Conservation (phyloP, 257 asterid species). For the Craterostigma plantagineum region DNA sequence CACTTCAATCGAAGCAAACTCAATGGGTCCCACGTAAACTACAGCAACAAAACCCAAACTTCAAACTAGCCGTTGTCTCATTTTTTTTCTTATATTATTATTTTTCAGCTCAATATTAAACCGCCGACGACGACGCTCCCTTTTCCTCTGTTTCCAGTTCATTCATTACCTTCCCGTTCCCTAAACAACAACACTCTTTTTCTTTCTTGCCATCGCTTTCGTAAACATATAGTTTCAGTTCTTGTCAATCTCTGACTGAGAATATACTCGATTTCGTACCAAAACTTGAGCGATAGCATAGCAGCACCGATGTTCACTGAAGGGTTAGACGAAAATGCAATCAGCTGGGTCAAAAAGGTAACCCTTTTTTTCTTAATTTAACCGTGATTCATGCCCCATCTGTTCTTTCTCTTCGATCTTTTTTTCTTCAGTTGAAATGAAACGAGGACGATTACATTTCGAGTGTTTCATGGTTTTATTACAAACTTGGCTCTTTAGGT, state of each 20-base stretch:
- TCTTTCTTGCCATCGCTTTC: too few relatives aligned
- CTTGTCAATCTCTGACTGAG: too few relatives aligned
- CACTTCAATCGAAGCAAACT: too few relatives aligned
- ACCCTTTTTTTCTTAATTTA: neutral
- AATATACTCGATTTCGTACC: too few relatives aligned
- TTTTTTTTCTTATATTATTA: neutral
- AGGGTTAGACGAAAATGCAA: slow-evolving; percentile 79
- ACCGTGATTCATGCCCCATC: slow-evolving; percentile 2
- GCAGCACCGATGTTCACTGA: slow-evolving; percentile 53
- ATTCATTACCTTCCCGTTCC: slow-evolving; percentile 1
- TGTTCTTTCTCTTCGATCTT: neutral
- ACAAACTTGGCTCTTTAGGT: slow-evolving; percentile 24
- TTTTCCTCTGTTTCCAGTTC: slow-evolving; percentile 1
- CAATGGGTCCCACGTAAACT: too few relatives aligned
- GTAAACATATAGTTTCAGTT: too few relatives aligned
- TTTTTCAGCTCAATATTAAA: too few relatives aligned
- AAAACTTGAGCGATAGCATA: too few relatives aligned
- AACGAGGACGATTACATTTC: neutral
- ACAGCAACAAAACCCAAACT: neutral
- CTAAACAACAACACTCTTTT: neutral
- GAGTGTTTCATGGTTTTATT: neutral
- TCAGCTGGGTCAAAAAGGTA: slow-evolving; percentile 87
- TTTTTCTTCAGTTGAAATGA: too few relatives aligned
- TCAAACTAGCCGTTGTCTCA: slow-evolving; percentile 67
- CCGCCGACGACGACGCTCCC: slow-evolving; percentile 10